phyloP scores from a whole-genome alignment of 257 asterid genomes.

The Gentiana dahurica region DNA sequence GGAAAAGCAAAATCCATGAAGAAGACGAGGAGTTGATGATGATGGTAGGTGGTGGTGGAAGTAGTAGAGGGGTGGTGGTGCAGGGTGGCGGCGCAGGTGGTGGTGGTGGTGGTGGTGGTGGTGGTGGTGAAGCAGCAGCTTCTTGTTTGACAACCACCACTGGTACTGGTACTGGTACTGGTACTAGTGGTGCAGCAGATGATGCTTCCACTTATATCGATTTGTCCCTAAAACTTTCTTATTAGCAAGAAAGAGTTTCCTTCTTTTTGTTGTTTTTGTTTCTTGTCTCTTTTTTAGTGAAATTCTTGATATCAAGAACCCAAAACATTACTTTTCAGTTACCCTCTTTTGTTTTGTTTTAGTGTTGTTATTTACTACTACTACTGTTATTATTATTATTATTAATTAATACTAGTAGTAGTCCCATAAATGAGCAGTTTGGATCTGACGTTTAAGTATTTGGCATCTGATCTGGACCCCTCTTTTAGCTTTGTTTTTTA shows the following conservation, averaged over 20 bases:
- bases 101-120: not conserved
- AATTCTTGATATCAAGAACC: slow-evolving; percentile 28
- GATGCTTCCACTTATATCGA: slow-evolving; percentile 34
- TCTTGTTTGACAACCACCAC: slow-evolving; percentile 21
- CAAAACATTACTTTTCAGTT: slow-evolving; percentile 31
- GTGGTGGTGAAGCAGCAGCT: slow-evolving; percentile 7
- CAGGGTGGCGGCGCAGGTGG: too few relatives aligned
- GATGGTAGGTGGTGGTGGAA: slow-evolving; percentile 1
- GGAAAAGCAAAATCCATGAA: not conserved
- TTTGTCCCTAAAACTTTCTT: slow-evolving; percentile 63
- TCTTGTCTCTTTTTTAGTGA: slow-evolving; percentile 34
- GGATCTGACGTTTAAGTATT: slow-evolving; percentile 22
- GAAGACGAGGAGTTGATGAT: slow-evolving; percentile 9
- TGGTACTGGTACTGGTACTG: not conserved
- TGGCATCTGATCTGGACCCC: slow-evolving; percentile 12
- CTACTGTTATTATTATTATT: slow-evolving; percentile 3
- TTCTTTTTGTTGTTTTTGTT: slow-evolving; percentile 16
- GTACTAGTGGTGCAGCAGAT: slow-evolving; percentile 12
- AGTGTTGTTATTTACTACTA: not conserved
- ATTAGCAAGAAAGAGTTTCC: slow-evolving; percentile 19
- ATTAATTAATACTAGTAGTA: not conserved
- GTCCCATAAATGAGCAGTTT: slow-evolving; percentile 29
- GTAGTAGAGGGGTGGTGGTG: too few relatives aligned
- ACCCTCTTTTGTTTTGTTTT: slow-evolving; percentile 26
- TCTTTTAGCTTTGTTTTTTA: not conserved